Evolutionary conservation across 2,329 filamentous ascomycete species (phyloP), one percentile per base, ranked within the genome.

Genomic region (Ophiostoma australiae): DNA sequence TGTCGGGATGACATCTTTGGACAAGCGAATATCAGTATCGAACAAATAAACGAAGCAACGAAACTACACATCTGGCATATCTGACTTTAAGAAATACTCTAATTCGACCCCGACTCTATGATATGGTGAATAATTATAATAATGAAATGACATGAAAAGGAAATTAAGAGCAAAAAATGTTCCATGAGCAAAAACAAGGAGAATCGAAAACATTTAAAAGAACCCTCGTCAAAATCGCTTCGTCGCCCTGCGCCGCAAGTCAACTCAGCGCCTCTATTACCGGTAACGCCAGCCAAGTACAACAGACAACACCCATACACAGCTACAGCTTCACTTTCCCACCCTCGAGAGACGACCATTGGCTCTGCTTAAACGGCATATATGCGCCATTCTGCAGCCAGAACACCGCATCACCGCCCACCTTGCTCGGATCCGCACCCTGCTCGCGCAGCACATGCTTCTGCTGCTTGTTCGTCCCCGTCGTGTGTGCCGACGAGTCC

Each of bases 391-490:
- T 84, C 75, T 84, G 85, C 20, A 93, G 80, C 90, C 91, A 94
- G 76, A 82, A 90, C 66, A 90, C 48, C 52, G 80, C 78, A 33
- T 87, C 86, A 3, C 75, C 75, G 52, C 78, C 78, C 1, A 85
- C 81, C 75, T 86, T 86, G 4, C 76, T 79, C 0, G 90, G 91
- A 76, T 92, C 86, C 0, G 94, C 91, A 0, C 93, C 93, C 73
- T 94, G 86, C 1, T 84, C 82, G n/a, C 92, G 84, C 74, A 97
- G 78, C 0, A 82, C 80, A 73, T 90, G 87, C 80, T 97, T 97
- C 80, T 94, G 90, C 81, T 96, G 91, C 83, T 97, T 97, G 76
- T 93, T 91, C 67, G 93, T 97, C 0, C 93, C 92, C 4, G 93
- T 97, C 0, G 87, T 84, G 76, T 90, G 87, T 74, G 87, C 84